Percentiles rank a stretch among this genome's conserved stretches.
Conservation (phyloP, 495 filamentous ascomycete genomes). For the Lophiotrema nucula region DNA sequence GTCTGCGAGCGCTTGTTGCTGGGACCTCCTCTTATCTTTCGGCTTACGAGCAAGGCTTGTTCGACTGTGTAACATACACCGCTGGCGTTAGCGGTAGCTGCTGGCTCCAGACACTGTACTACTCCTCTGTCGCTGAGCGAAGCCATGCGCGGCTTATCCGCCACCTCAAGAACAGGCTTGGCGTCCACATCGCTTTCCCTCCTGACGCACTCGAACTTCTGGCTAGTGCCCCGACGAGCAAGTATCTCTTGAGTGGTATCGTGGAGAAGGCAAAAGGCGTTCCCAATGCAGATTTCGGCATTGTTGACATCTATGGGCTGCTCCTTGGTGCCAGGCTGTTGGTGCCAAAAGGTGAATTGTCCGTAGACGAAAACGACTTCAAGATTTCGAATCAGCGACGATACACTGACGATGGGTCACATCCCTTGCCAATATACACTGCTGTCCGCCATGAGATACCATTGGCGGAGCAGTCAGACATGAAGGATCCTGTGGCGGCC, state of each 20-base stretch:
- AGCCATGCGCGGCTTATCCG: slow-evolving; percentile 67
- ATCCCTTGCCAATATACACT: slow-evolving; percentile 91
- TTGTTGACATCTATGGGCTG: slow-evolving; percentile 90
- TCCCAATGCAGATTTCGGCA: slow-evolving; percentile 73
- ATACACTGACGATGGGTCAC: slow-evolving; percentile 69
- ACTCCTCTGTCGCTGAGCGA: slow-evolving; percentile 72
- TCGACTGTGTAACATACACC: slow-evolving; percentile 91
- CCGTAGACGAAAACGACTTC: slow-evolving; percentile 70
- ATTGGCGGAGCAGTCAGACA: slow-evolving; percentile 42
- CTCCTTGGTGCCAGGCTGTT: slow-evolving; percentile 78
- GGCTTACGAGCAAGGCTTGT: slow-evolving; percentile 77
- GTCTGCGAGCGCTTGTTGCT: slow-evolving; percentile 83
- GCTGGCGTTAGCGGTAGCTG: slow-evolving; percentile 94
- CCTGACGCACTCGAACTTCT: slow-evolving; percentile 74
- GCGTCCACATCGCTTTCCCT: slow-evolving; percentile 87
- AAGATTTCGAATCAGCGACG: slow-evolving; percentile 81
- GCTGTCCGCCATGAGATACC: slow-evolving; percentile 97
- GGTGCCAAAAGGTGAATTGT: slow-evolving; percentile 80
- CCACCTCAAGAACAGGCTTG: slow-evolving; percentile 81
- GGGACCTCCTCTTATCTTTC: slow-evolving; percentile 81
- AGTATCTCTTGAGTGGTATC: slow-evolving; percentile 80
- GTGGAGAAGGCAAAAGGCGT: slow-evolving; percentile 88
- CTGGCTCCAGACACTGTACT: slow-evolving; percentile 88
- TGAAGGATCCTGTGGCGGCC: slow-evolving; percentile 41
- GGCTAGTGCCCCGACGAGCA: slow-evolving; percentile 83